phyloP scores from a whole-genome alignment of 345 rosid species.

The Eucalyptus marginata region DNA sequence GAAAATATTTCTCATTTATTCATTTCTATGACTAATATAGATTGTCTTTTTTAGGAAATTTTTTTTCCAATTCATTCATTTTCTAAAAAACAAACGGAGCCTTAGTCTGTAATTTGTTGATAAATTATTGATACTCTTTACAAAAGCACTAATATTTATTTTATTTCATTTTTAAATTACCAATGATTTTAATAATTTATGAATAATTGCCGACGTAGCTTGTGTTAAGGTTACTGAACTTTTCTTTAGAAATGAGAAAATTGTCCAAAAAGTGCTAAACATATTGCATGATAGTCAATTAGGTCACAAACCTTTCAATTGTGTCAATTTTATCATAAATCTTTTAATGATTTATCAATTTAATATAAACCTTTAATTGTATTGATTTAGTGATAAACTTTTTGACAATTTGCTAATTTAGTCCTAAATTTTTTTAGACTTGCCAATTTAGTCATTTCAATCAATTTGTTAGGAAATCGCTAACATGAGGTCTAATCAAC shows the following conservation, averaged over 20 bases:
- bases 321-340: not conserved
- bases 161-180: not conserved
- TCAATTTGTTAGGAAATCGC: rapidly evolving
- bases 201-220: not conserved
- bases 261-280: rapidly evolving
- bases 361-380: not conserved
- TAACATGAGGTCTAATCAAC: not conserved
- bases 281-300: rapidly evolving
- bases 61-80: rapidly evolving
- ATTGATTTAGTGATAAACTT: not conserved
- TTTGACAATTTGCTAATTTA: not conserved
- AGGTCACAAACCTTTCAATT: rapidly evolving
- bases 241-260: not conserved
- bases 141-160: not conserved
- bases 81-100: not conserved
- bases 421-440: not conserved
- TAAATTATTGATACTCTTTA: not conserved
- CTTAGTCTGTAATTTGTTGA: not conserved
- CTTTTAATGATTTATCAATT: not conserved
- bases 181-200: not conserved
- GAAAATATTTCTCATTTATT: too few relatives aligned
- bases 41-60: rapidly evolving
- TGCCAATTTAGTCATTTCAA: not conserved
- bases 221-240: rapidly evolving
- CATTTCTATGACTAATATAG: too few relatives aligned